Evolutionary conservation across 1,284 basidiomycete genomes (phyloP), one percentile per base, ranked within the genome.

Genomic region (Ustilago xerochloae): DNA sequence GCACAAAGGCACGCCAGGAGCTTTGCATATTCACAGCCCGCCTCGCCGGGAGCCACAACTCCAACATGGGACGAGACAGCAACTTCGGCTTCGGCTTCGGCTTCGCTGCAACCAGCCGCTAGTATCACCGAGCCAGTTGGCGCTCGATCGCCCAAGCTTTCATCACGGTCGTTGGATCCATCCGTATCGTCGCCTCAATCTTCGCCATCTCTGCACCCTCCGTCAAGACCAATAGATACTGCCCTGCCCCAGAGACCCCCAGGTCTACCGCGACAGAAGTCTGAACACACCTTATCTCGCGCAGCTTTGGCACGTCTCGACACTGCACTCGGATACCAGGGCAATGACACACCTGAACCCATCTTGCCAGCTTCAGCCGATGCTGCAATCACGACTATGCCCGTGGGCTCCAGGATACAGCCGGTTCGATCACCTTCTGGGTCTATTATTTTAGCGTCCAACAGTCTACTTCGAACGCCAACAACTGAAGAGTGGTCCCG

Each of bases 401-500:
- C 48, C 4, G 36, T 28, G 1, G 54, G 62, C 4, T 16, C 36
- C 26, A 51, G 50, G 13, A 46, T 28, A 15, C 62, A 32, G 26
- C 64, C 58, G 3, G 22, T 46, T 18, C 39, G 70, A 38, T 67
- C 70, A 30, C 70, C 70, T 3, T 73, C 70, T 12, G 60, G 56
- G 50, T 53, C 64, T 6, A 56, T 39, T 22, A 57, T 73, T 38
- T 6, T 43, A 9, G 58, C 57, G 16, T 50, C 52, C 16, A 63
- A 33, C 18, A 64, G 74, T 22, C 55, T 81, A 18, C 57, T 80
- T 3, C 59, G 78, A 20, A 81, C 80, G 38, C 80, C 80, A 5
- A 81, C 80, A 13, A 81, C 79, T 22, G 80, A 81, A 49, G 80
- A 81, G 46, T 81, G 80, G 80, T 77, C 76, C 15, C 63, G 80